A percentile compares a stretch with the other conserved stretches of the same genome.
Conservation (phyloP, 768 basidiomycete species). For the Boletales sp. region DNA sequence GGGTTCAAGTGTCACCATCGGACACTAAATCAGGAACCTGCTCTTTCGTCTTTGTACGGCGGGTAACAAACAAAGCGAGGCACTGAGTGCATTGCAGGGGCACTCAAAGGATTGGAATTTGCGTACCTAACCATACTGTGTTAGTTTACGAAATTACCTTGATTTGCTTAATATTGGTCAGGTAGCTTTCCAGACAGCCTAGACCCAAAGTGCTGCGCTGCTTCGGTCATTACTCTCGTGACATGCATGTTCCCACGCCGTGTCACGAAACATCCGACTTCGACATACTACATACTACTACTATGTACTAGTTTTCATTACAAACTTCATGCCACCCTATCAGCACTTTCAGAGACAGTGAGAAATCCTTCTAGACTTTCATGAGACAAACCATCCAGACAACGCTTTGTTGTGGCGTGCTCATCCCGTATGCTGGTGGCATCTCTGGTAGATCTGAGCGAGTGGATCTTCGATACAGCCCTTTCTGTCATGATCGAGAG, state of each 20-base stretch:
- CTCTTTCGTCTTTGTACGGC: neutral
- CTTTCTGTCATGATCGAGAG: slow-evolving; percentile 6
- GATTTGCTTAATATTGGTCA: too few species aligned
- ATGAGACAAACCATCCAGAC: neutral
- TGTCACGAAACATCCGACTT: too few species aligned
- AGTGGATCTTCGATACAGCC: slow-evolving; percentile 11
- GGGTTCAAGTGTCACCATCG: neutral
- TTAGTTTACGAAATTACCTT: too few species aligned
- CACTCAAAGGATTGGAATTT: neutral
- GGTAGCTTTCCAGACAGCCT: too few species aligned
- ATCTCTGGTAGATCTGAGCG: neutral
- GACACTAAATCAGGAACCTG: neutral
- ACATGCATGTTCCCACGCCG: too few species aligned
- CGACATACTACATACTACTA: too few species aligned
- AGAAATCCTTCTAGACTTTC: neutral
- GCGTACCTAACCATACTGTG: too few species aligned
- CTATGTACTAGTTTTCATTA: too few species aligned
- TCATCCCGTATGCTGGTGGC: neutral
- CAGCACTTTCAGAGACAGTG: neutral
- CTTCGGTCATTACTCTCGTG: too few species aligned
- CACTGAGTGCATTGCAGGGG: neutral
- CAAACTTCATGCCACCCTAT: neutral
- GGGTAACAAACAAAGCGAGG: neutral
- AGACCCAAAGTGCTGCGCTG: too few species aligned
- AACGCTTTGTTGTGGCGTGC: neutral